These are phyloP conservation scores for Diutina ranongensis DNA, from an alignment of 1,139 yeast genomes.

Conservation along the genomic window DNA sequence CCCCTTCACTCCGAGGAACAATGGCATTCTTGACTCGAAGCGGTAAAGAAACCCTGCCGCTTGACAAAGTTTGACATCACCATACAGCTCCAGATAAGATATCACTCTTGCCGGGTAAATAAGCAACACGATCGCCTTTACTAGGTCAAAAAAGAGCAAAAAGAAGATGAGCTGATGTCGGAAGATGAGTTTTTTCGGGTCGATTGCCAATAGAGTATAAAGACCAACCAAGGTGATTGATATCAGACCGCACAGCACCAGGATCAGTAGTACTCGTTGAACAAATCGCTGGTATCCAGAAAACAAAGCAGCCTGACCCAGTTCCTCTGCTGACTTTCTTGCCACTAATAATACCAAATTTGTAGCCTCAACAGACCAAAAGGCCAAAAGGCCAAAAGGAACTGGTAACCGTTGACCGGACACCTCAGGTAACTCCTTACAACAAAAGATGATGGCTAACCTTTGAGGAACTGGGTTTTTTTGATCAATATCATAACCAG, in stretches of 20 bases:
- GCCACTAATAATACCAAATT: too few relatives aligned
- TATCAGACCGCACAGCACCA: conserved; percentile 6
- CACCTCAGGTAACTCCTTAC: too few relatives aligned
- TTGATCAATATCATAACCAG: too few relatives aligned
- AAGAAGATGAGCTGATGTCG: conserved; percentile 65
- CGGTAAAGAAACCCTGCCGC: conserved; percentile 65
- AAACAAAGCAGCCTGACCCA: conserved; percentile 3
- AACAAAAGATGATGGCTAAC: too few relatives aligned
- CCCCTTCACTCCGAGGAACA: conserved; percentile 47
- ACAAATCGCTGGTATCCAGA: neutral
- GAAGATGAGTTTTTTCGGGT: conserved; percentile 49
- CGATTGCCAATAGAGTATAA: conserved; percentile 47
- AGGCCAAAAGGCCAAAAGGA: too few relatives aligned
- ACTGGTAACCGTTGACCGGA: too few relatives aligned
- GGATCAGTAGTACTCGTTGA: conserved; percentile 4
- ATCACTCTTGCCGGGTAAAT: conserved; percentile 61
- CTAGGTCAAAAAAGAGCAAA: conserved; percentile 56
- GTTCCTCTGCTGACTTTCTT: too few relatives aligned
- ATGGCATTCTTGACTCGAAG: conserved; percentile 30
- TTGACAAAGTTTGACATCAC: conserved; percentile 47
- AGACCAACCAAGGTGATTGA: conserved; percentile 12
- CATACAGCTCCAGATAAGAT: conserved; percentile 35
- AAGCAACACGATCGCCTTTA: conserved; percentile 61
- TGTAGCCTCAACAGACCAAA: too few relatives aligned
- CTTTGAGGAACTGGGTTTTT: too few relatives aligned